Evolutionary conservation across 495 filamentous ascomycete species (phyloP).

Genomic region (Aspergillus haitiensis): DNA sequence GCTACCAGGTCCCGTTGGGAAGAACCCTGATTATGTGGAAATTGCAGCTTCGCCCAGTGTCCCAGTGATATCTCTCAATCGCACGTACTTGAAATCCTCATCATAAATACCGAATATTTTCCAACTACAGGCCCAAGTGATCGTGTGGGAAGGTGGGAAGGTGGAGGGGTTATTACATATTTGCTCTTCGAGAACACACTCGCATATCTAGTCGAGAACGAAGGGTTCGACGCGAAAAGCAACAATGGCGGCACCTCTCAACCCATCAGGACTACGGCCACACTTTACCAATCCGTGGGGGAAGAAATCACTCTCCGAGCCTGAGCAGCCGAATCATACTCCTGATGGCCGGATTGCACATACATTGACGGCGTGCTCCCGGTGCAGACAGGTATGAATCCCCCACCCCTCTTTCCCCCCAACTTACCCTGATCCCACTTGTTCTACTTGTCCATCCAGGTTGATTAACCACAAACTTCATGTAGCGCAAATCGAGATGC

Average conservation of each 20-base stretch:
- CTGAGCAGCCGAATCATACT: conserved; percentile 31
- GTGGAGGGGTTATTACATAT: not conserved
- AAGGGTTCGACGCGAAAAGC: conserved; percentile 7
- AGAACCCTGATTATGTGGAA: conserved; percentile 29
- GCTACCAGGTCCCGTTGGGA: conserved; percentile 15
- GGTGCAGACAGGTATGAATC: conserved; percentile 74
- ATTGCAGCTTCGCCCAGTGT: conserved; percentile 15
- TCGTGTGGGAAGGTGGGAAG: conserved; percentile 20
- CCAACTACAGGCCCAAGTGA: conserved; percentile 1
- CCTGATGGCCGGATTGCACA: conserved; percentile 63
- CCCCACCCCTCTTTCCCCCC: not conserved
- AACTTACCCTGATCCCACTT: too few relatives aligned
- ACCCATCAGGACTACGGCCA: conserved; percentile 20
- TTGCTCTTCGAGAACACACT: not conserved
- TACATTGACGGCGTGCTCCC: conserved; percentile 82
- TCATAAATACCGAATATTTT: not conserved
- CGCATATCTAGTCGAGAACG: conserved; percentile 6
- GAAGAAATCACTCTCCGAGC: conserved; percentile 19
- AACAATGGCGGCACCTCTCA: conserved; percentile 27
- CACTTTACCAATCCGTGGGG: conserved; percentile 32
- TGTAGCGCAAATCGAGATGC: conserved; percentile 88
- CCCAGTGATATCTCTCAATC: conserved; percentile 14
- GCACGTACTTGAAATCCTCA: conserved; percentile 15
- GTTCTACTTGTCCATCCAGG: not conserved
- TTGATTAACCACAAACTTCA: conserved; percentile 5